A percentile compares a stretch with the other conserved stretches of the same genome.
phyloP scores from a whole-genome alignment of 495 filamentous ascomycete species.

The Symbiotaphrina buchneri region DNA sequence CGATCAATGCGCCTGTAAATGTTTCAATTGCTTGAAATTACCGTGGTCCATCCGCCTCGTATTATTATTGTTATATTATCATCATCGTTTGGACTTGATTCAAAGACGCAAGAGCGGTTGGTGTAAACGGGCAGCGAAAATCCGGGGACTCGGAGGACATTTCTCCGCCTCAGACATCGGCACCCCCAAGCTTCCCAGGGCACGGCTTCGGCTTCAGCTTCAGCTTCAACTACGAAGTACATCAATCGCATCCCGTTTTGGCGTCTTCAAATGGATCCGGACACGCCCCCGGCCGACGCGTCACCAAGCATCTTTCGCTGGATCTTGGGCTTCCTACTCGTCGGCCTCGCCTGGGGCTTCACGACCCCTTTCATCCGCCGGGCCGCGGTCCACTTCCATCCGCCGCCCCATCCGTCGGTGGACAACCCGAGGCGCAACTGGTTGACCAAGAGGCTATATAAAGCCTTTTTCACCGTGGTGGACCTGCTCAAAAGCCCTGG shows the following conservation, averaged over 20 bases:
- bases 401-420: slow-evolving; percentile 25
- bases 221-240: not conserved
- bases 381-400: slow-evolving; percentile 34
- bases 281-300: slow-evolving; percentile 11
- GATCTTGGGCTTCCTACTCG: slow-evolving; percentile 71
- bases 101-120: no score
- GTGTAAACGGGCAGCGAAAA: no score
- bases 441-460: slow-evolving; percentile 28
- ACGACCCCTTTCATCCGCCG: slow-evolving; percentile 56
- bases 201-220: no score
- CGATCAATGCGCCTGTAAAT: no score
- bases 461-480: slow-evolving; percentile 43
- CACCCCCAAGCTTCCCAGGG: no score
- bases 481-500: slow-evolving; percentile 61
- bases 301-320: slow-evolving; percentile 49
- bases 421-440: slow-evolving; percentile 21
- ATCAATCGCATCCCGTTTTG: not conserved
- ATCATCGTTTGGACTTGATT: no score
- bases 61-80: no score
- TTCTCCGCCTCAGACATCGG: no score
- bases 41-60: no score
- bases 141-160: no score
- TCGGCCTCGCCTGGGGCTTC: slow-evolving; percentile 68
- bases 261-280: slow-evolving; percentile 3
- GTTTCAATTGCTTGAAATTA: no score